Evolutionary conservation across 2,329 filamentous ascomycete species (phyloP), one percentile per base, ranked within the genome.

Genomic region (Microsporum ferrugineum): DNA sequence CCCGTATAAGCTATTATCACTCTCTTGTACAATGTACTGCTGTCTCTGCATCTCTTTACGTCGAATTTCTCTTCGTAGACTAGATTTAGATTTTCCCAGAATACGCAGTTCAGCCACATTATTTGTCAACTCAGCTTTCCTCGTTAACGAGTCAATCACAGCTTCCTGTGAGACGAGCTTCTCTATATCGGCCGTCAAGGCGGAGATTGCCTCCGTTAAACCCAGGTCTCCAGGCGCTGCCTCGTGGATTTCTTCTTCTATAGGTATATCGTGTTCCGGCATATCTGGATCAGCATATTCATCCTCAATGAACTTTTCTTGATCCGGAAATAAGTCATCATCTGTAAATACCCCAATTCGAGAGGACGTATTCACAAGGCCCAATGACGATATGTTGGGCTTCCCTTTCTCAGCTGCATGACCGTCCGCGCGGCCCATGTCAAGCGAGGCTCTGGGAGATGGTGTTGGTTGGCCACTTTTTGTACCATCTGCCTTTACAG

Each of bases 1-100:
- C 1, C 94, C 94, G 69, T 95, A 97, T 29, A 99, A 79, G 72
- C 91, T 96, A 73, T 96, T 99, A 72, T 99, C 95, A 70, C 91
- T 96, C 74, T 99, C 94, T 74, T 99, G 94, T 5, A 97, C 85
- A 53, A 95, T 89, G 68, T 99, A 99, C 71, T 99, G 95, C 73
- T 96, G 94, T 59, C 91, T 84, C 72, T 99, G 94, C 69, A 99
- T 82, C 73, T 97, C 92, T 71, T 97, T 99, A 38, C 91, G 85
- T 61, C 90, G 84, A 60, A 97, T 91, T 73, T 99, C 94, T 66
- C 94, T 83, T 69, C 95, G 88, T 61, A 99, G 77, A 73, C 94
- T 99, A 36, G 91, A 87, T 72, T 94, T 96, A 0, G 91, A 96
- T 73, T 99, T 99, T 60, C 88, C 85, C 58, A 99, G 74, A 64